Evolutionary conservation across 2,329 filamentous ascomycete species (phyloP), one percentile per base, ranked within the genome.

Genomic region (Ascochyta lentis): DNA sequence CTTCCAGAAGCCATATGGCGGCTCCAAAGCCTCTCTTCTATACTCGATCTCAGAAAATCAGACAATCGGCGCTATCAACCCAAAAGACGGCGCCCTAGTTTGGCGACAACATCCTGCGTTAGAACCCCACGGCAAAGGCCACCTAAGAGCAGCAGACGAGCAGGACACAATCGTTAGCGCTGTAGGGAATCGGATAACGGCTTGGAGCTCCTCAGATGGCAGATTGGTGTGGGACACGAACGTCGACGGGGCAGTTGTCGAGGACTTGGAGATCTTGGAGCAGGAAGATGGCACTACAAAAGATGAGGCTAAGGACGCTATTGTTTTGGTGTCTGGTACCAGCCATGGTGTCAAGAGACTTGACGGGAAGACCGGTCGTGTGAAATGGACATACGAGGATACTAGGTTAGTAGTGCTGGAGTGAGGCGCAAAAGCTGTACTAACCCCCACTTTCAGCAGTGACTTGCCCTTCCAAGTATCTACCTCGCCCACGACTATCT

Each of bases 1-100:
- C 84, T 98, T 98, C 85, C 92, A 97, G 79, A 89, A 88, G 66
- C 94, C 95, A 35, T 84, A 89, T 69, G 83, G 86, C 60, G 86
- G 88, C 65, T 93, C 94, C 60, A 92, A 91, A 76, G 93, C 93
- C 33, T 94, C 91, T 49, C 83, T 99, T 34, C 83, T 99, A 48
- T 99, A 97, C 76, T 96, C 95, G 0, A 80, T 98, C 40, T 96
- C 91, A 61, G 91, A 97, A 54, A 84, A 92, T 44, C 86, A 88
- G 34, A 85, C 97, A 2, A 77, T 99, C 16, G 95, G 91, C 44
- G 94, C 94, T 1, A 84, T 98, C 42, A 96, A 97, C 67, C 95
- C 95, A 1, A 89, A 88, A 71, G 93, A 89, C 70, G 94, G 95
- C 16, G 83, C 85, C 2, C 72, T 97, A 15, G 84, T 97, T 2